Evolutionary conservation across 192 early-diverging fungal genomes (phyloP).

Genomic region (Coemansia sp.): DNA sequence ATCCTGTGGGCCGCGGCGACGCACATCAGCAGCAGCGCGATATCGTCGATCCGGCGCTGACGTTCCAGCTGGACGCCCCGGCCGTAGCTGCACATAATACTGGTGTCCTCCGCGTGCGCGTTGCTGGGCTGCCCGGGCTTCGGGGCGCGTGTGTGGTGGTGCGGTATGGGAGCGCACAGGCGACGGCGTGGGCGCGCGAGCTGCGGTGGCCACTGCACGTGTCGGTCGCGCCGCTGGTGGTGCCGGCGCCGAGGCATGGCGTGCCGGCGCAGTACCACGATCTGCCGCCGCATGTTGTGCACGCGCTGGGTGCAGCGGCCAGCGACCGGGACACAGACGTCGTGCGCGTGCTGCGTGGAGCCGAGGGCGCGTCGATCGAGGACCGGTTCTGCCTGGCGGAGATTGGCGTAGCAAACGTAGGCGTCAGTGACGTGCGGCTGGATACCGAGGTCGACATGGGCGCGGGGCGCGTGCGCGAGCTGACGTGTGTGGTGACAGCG

Average conservation of each 20-base stretch:
- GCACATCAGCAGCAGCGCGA: slow-evolving; percentile 24
- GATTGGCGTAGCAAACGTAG: slow-evolving; percentile 20
- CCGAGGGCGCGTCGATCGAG: not conserved
- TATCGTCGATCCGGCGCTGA: slow-evolving; percentile 27
- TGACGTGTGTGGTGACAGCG: not conserved
- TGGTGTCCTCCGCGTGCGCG: slow-evolving; percentile 17
- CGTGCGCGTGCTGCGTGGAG: slow-evolving; percentile 7
- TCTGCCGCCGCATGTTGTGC: slow-evolving; percentile 34
- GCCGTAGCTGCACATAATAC: not conserved
- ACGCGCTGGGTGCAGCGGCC: not conserved
- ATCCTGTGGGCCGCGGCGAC: slow-evolving; percentile 19
- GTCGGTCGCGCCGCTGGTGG: slow-evolving; percentile 25
- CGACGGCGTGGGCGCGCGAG: slow-evolving; percentile 25
- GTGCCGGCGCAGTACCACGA: slow-evolving; percentile 13
- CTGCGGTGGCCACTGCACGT: slow-evolving; percentile 37
- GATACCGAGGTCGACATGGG: slow-evolving; percentile 27
- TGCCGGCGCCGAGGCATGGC: not conserved
- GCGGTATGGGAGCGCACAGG: slow-evolving; percentile 15
- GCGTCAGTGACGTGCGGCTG: slow-evolving; percentile 20
- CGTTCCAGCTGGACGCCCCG: slow-evolving; percentile 8
- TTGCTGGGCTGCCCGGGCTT: slow-evolving; percentile 25
- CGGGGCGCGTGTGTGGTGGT: slow-evolving; percentile 26
- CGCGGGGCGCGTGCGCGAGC: not conserved
- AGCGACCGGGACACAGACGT: slow-evolving; percentile 1
- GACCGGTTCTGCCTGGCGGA: slow-evolving; percentile 38